phyloP scores from a whole-genome alignment of 129 eudicot genomes.

The Lonicera japonica region DNA sequence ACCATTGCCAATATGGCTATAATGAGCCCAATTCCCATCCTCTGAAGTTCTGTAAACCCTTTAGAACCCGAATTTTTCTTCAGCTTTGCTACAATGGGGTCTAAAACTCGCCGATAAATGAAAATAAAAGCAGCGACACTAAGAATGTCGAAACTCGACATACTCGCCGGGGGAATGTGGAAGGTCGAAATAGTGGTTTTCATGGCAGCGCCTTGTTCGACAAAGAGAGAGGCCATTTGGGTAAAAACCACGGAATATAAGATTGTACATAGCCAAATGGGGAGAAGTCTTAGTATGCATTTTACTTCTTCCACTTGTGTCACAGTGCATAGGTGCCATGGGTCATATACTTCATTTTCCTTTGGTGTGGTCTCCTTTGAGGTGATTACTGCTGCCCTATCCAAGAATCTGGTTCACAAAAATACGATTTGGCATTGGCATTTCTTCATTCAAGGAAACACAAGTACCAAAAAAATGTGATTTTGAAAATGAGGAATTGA shows the following conservation, averaged over 20 bases:
- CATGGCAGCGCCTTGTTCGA: slow-evolving; percentile 96
- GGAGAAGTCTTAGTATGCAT: slow-evolving; percentile 79
- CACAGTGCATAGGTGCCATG: slow-evolving; percentile 64
- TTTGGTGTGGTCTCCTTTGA: slow-evolving; percentile 21
- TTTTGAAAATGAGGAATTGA: too few species aligned
- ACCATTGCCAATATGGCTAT: slow-evolving; percentile 74
- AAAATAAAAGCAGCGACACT: slow-evolving; percentile 70
- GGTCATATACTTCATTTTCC: slow-evolving; percentile 8
- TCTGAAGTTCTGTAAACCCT: slow-evolving; percentile 51
- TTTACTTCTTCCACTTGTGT: slow-evolving; percentile 95
- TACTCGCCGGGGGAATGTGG: slow-evolving; percentile 86
- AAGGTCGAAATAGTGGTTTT: slow-evolving; percentile 42
- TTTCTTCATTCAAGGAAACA: too few species aligned
- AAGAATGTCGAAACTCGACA: slow-evolving; percentile 75
- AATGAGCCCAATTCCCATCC: slow-evolving; percentile 79
- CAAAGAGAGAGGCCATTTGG: slow-evolving; percentile 83
- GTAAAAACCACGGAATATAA: slow-evolving; percentile 80
- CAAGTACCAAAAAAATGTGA: too few species aligned
- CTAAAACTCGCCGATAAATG: slow-evolving; percentile 54
- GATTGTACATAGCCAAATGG: slow-evolving; percentile 91
- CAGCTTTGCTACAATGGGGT: slow-evolving; percentile 43
- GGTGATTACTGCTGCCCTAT: slow-evolving; percentile 61
- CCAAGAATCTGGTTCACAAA: slow-evolving; percentile 54
- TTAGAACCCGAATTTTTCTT: slow-evolving; percentile 30
- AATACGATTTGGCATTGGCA: background rate